These are phyloP conservation scores for Aspergillus udagawae DNA, from an alignment of 2,329 filamentous ascomycete species.

Conservation along the genomic window DNA sequence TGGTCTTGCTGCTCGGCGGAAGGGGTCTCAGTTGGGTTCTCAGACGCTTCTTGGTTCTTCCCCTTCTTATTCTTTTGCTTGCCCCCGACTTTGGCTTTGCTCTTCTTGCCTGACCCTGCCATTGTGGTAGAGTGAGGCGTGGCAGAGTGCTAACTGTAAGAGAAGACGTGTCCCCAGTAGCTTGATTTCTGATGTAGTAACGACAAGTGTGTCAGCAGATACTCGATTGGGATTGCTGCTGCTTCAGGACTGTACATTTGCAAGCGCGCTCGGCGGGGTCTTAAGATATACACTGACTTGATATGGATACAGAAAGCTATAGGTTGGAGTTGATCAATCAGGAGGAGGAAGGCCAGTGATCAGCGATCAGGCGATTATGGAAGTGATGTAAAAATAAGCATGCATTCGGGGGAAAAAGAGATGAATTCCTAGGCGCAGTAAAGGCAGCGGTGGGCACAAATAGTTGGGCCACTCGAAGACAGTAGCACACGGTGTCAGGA, in stretches of 20 bases:
- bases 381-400: slow-evolving; percentile 2
- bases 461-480: slow-evolving; percentile 29
- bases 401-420: slow-evolving; percentile 18
- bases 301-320: slow-evolving; percentile 17
- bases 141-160: slow-evolving; percentile 24
- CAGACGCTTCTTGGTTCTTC: slow-evolving; percentile 27
- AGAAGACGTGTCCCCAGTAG: slow-evolving; percentile 33
- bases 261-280: slow-evolving; percentile 22
- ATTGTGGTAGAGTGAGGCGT: slow-evolving; percentile 27
- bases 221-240: slow-evolving; percentile 25
- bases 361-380: background rate
- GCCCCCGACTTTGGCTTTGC: slow-evolving; percentile 24
- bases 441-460: slow-evolving; percentile 25
- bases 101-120: slow-evolving; percentile 28
- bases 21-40: slow-evolving; percentile 20
- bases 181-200: slow-evolving; percentile 14
- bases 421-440: slow-evolving; percentile 14
- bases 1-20: slow-evolving; percentile 19
- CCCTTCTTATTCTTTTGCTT: slow-evolving; percentile 34
- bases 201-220: slow-evolving; percentile 21
- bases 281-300: slow-evolving; percentile 31
- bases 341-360: background rate
- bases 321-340: slow-evolving; percentile 13
- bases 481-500: slow-evolving; percentile 19
- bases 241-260: slow-evolving; percentile 30